Evolutionary conservation across 352 stramenopile species (phyloP), one percentile per base, ranked within the genome.

Genomic region (Phytophthora multivora): DNA sequence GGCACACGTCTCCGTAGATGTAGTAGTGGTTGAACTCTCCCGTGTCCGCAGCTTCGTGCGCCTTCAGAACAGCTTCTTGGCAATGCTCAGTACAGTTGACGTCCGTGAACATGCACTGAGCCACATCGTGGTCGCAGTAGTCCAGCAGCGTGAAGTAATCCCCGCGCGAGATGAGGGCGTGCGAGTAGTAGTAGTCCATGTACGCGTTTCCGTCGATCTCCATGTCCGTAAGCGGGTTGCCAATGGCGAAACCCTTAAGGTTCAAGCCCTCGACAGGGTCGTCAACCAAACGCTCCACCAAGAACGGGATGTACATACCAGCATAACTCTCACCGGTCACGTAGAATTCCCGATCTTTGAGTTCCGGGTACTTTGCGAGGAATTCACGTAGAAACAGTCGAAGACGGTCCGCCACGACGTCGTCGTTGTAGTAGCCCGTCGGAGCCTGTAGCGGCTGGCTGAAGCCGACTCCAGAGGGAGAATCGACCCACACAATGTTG

Each of bases 401-500:
- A 16, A 83, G 61, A 5, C 73, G 72, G 36, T 80, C 80, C 11
- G 80, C 71, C 42, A 86, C 77, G 39, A 78, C 66, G 55, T 90
- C 77, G 47, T 84, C 83, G 52, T 86, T 86, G 67, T 91, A 91
- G 42, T 89, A 80, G 5, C 66, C 74, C 4, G 51, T 42, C 2
- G 71, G 19, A 30, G 82, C 54, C 48, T 89, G 70, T 18, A 86
- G 30, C 8, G 77, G 76, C 31, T 66, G 43, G 28, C 80, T 90
- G 53, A 91, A 97, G 53, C 91, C 91, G 7, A 97, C 90, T 3
- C 89, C 90, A 15, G 83, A 81, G 19, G 91, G 91, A n/a, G 82
- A 86, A 55, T 98, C 91, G 39, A 97, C 75, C 83, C 90, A 97
- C 39, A 98, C 66, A 50, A 98, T 71, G 69, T 95, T 96, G 40